Evolutionary conservation across 352 stramenopile species (phyloP), one percentile per base, ranked within the genome.

Genomic region (Phytophthora capsici): DNA sequence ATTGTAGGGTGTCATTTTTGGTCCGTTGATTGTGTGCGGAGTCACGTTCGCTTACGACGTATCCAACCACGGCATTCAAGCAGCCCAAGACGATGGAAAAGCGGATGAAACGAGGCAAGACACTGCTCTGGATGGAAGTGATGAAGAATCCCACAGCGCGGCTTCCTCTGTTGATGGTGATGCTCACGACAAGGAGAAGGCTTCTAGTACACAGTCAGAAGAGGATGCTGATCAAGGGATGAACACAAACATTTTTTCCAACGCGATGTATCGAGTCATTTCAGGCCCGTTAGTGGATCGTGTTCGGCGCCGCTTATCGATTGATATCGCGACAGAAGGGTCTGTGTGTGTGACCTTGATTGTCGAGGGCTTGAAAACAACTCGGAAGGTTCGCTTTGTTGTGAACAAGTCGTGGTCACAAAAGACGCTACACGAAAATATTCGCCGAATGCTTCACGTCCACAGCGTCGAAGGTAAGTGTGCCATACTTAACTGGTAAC

Each of bases 11-110:
- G 87, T 95, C 22, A 93, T 95, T 57, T 95, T 95, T 46, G 87
- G 87, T 5, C 87, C 87, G 3, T 69, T 95, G 6, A 88, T 86
- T 6, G 87, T 95, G 0, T 95, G 87, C 51, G 87, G 84, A 16
- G 87, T 95, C 12, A 90, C 86, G 3, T 93, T 92, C 46, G 84
- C 87, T 9, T 95, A 95, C 53, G 85, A 95, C 41, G 86, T 91
- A 22, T 95, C 87, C 5, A 95, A 95, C 52, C 87, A 95, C 43
- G 87, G 87, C 10, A 93, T 95, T 28, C 84, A 95, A 70, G 87
- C 87, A n/a, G 85, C 87, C 6, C 81, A 92, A 67, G 79, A 92
- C 47, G 84, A 92, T 22, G 60, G 46, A 0, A 74, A 85, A 56
- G 63, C 66, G 1, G 84, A 91, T 17, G 78, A 82, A 26, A 20